A percentile compares a stretch with the other conserved stretches of the same genome.
phyloP scores from a whole-genome alignment of 768 basidiomycete genomes.

The Mycena vitilis region DNA sequence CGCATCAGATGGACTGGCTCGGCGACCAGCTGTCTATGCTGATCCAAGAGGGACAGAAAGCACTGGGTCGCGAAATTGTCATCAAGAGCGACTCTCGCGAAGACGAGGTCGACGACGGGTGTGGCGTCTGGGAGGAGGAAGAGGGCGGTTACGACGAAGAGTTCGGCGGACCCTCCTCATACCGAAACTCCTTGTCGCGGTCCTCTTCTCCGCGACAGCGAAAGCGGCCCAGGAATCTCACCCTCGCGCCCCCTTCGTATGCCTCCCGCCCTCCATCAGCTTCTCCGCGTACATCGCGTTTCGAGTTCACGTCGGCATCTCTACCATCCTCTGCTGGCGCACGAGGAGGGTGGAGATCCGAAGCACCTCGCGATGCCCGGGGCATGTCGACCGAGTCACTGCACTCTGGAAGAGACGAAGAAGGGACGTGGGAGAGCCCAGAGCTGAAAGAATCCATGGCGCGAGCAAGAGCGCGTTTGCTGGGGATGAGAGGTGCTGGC shows the following conservation, averaged over 20 bases:
- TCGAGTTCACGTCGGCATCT: slow-evolving; percentile 44
- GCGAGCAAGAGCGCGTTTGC: slow-evolving; percentile 63
- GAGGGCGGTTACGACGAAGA: slow-evolving; percentile 42
- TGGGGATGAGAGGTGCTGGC: slow-evolving; percentile 35
- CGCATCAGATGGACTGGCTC: slow-evolving; percentile 82
- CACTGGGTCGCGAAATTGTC: slow-evolving; percentile 82
- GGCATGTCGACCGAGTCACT: slow-evolving; percentile 51
- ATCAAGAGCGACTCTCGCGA: slow-evolving; percentile 80
- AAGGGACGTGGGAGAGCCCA: slow-evolving; percentile 69
- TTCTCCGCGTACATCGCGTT: slow-evolving; percentile 49
- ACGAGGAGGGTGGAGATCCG: slow-evolving; percentile 24
- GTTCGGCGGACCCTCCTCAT: slow-evolving; percentile 30
- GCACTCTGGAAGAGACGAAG: slow-evolving; percentile 52
- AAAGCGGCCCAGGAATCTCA: slow-evolving; percentile 34
- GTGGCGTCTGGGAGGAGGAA: slow-evolving; percentile 81
- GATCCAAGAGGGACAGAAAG: slow-evolving; percentile 84
- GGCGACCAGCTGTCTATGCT: slow-evolving; percentile 74
- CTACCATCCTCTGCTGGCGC: slow-evolving; percentile 35
- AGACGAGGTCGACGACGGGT: slow-evolving; percentile 83
- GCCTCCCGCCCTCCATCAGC: slow-evolving; percentile 42
- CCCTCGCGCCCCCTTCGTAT: slow-evolving; percentile 38
- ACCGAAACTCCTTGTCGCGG: slow-evolving; percentile 34
- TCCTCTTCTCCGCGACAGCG: slow-evolving; percentile 41
- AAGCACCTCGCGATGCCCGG: slow-evolving; percentile 34
- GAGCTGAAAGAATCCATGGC: slow-evolving; percentile 81